phyloP scores from a whole-genome alignment of 208 protist species.

The Leishmania braziliensis region DNA sequence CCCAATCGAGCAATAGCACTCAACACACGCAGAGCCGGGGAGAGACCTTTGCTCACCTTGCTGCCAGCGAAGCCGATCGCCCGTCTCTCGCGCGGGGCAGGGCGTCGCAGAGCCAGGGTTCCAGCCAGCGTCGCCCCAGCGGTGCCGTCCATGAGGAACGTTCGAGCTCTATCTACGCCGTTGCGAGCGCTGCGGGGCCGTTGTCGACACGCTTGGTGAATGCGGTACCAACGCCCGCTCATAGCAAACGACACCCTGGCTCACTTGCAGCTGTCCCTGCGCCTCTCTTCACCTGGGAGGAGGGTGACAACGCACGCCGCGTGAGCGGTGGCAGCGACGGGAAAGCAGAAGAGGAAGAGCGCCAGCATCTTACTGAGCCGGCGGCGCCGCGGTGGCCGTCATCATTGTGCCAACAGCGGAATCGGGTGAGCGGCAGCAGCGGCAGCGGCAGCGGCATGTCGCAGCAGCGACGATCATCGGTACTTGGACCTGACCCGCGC shows the following conservation, averaged over 20 bases:
- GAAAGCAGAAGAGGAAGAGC: neutral
- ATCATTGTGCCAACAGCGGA: neutral
- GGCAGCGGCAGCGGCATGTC: conserved; percentile 12
- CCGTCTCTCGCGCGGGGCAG: neutral
- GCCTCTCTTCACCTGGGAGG: conserved; percentile 5
- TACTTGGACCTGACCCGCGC: conserved; percentile 26
- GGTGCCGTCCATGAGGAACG: neutral
- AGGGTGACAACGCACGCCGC: neutral
- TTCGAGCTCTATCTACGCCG: neutral
- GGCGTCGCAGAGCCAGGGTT: neutral
- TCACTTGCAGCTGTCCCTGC: conserved; percentile 12
- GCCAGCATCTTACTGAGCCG: neutral
- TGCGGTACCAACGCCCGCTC: neutral
- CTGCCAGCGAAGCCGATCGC: neutral
- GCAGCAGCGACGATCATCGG: conserved; percentile 11
- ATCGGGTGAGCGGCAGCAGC: conserved; percentile 8
- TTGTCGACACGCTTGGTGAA: conserved; percentile 4
- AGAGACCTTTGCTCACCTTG: neutral
- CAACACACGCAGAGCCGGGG: neutral
- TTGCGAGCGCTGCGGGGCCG: neutral
- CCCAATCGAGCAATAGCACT: neutral
- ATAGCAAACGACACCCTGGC: conserved; percentile 9
- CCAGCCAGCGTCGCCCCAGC: neutral
- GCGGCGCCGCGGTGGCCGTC: neutral
- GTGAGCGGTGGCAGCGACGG: neutral